Conservation (phyloP, 805 yeast genomes). For the Kodamaea jinghongensis region DNA sequence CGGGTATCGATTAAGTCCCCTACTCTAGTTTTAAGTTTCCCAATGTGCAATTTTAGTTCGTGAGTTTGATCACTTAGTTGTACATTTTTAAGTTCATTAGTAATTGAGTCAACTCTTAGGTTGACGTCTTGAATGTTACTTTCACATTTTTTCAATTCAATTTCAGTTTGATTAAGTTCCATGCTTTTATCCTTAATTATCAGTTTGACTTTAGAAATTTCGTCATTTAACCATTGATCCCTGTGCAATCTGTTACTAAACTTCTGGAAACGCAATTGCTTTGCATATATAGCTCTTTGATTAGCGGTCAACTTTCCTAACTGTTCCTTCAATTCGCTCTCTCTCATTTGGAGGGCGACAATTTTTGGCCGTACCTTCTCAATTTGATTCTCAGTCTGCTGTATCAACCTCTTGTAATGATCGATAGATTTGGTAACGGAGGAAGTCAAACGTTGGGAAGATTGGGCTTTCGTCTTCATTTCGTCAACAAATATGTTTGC, state of each 20-base stretch:
- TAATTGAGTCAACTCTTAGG: conserved; percentile 15
- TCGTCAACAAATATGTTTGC: conserved; percentile 47
- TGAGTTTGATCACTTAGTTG: conserved; percentile 11
- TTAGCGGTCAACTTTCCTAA: conserved; percentile 44
- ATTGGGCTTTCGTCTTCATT: conserved; percentile 32
- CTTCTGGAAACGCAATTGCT: conserved; percentile 65
- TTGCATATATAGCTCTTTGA: conserved; percentile 62
- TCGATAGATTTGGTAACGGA: conserved; percentile 18
- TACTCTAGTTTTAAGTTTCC: conserved; percentile 42
- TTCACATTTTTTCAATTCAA: conserved; percentile 16
- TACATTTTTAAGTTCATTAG: conserved; percentile 20
- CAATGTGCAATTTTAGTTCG: conserved; percentile 29
- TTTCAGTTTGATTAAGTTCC: conserved; percentile 22
- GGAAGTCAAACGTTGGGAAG: conserved; percentile 28
- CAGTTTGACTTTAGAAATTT: conserved; percentile 40
- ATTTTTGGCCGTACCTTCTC: conserved; percentile 40
- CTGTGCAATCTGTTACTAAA: conserved; percentile 58
- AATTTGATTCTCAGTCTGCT: conserved; percentile 37
- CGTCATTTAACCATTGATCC: conserved; percentile 60
- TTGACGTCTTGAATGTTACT: conserved; percentile 12
- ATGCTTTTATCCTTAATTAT: conserved; percentile 26
- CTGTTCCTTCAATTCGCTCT: conserved; percentile 36
- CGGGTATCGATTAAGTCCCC: conserved; percentile 58
- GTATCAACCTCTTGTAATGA: conserved; percentile 27
- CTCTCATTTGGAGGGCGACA: conserved; percentile 36